Base-by-base conservation (phyloP, 345 rosid species). In the Cardamine chenopodiifolia region DNA sequence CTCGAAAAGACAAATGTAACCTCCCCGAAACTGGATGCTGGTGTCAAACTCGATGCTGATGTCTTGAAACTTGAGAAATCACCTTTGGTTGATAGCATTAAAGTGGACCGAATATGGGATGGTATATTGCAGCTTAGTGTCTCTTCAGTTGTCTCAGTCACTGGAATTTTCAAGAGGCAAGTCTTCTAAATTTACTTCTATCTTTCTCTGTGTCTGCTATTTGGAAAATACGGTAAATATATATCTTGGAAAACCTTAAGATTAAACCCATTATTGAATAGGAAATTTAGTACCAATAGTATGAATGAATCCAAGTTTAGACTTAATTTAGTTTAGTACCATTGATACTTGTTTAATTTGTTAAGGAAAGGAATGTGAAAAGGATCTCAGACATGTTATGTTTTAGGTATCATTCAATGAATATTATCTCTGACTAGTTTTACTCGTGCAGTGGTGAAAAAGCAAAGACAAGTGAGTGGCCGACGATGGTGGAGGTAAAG, bases 361-460 rank as follows among this genome's bases (percentile, higher is more conserved):
- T n/a, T n/a, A n/a, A n/a, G n/a, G n/a, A n/a, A n/a, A n/a, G n/a
- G n/a, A n/a, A n/a, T n/a, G n/a, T n/a, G n/a, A n/a, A n/a, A n/a
- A n/a, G n/a, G n/a, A n/a, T n/a, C n/a, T n/a, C n/a, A n/a, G n/a
- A 19, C 61, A 65, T 10, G 7, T 62, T 37, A 10, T 50, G 44
- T 26, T 52, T 10, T 32, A 23, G 56, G 29, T 55, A 32, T 37
- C 1, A 6, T 49, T 66, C 55, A 28, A 4, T 13, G 9, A 48
- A 59, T 53, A 37, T 48, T 22, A 15, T 70, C 7, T 19, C 75
- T 62, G 61, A 77, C 45, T 77, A 2, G 35, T 45, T 55, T 77
- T 63, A 34, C n/a, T 47, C 17, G 12, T 72, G 73, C 89, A 95
- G 99, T 72, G 99, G 99, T 44, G 99, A 95, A 76, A 92, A 82